Evolutionary conservation across 2,329 filamentous ascomycete species (phyloP).

Genomic region (Colletotrichum sansevieriae): DNA sequence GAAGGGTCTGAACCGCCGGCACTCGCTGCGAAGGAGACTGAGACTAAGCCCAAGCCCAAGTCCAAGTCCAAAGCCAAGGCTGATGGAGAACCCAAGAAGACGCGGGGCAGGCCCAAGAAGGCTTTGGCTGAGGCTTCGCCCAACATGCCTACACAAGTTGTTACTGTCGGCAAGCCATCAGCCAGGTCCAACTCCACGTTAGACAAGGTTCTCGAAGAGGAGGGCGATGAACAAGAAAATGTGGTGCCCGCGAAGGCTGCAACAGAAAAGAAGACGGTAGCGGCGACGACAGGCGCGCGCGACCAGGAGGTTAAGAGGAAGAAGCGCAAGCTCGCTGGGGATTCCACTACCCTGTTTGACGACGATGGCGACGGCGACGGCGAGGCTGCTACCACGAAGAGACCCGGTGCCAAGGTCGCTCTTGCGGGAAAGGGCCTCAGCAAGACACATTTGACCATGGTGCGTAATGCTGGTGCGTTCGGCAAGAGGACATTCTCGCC

Average conservation of each 20-base stretch:
- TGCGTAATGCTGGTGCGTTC: constrained; percentile 59
- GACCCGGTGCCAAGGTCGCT: constrained; percentile 51
- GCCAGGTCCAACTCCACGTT: constrained; percentile 53
- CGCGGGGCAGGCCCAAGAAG: constrained; percentile 62
- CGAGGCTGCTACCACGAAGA: constrained; percentile 44
- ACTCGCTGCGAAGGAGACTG: constrained; percentile 42
- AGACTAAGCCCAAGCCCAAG: constrained; percentile 42
- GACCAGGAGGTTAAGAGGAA: constrained; percentile 68
- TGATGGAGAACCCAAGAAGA: constrained; percentile 48
- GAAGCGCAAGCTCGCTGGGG: constrained; percentile 79
- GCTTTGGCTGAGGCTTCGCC: constrained; percentile 60
- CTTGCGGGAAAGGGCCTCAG: constrained; percentile 44
- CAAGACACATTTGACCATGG: constrained; percentile 55
- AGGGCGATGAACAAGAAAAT: constrained; percentile 45
- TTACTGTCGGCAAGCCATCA: constrained; percentile 44
- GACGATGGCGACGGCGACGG: constrained; percentile 64
- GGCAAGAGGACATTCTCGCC: constrained; percentile 74
- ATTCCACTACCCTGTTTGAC: constrained; percentile 75
- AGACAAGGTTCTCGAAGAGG: constrained; percentile 57
- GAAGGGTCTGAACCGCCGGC: constrained; percentile 31
- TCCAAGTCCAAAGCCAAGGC: constrained; percentile 43
- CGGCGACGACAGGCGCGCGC: constrained; percentile 49
- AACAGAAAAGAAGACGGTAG: constrained; percentile 31
- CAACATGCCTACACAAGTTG: constrained; percentile 53
- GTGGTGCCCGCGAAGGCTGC: constrained; percentile 48